Base-by-base conservation (phyloP, 768 basidiomycete species). In the Tulasnella sp. region DNA sequence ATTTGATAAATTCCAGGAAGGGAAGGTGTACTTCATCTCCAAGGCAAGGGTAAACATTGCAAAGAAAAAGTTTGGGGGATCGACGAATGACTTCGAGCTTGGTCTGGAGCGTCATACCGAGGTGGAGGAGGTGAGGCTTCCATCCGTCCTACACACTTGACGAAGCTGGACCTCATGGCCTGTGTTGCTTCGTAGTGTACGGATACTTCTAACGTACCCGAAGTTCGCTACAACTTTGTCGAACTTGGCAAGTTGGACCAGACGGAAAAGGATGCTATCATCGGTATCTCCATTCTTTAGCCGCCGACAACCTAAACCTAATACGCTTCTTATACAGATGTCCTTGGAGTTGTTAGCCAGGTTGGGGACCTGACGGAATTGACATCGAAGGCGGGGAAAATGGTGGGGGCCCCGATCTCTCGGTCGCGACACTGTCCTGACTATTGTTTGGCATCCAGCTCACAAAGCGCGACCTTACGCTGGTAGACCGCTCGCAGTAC, bases 41-140 rank as follows among this genome's bases (percentile, higher is more conserved):
- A 94, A 93, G 84, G 98, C 94, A 7, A 90, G 95, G 74, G 93
- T 99, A 83, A 95, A 95, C 83, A 91, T 98, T 19, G 97, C 97
- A 42, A 99, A 98, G 87, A 98, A 96, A 86, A 97, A 98, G 85
- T 99, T 97, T 85, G 93, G 90, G 44, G 95, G 94, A 83, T 85
- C 97, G 74, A 86, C 88, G 81, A 98, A 97, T 84, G 97, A 99
- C 83, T 99, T 98, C 83, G 97, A 99, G 84, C 90, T 99, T 81
- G 88, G 87, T 74, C 88, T 99, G n/a, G 95, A 96, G 81, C 90
- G 89, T 81, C 88, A 90, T 79, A 96, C 96, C 0, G 93, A 94
- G 80, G 88, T 99, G 31, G 93, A 94, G 84, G 94, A 96, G 88
- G 94, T 94, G 79, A 62, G 88, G 82, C 71, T 31, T 80, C 19